Evolutionary conservation across 2,329 filamentous ascomycete genomes (phyloP), one percentile per base, ranked within the genome.

Genomic region (Neopestalotiopsis sp.): DNA sequence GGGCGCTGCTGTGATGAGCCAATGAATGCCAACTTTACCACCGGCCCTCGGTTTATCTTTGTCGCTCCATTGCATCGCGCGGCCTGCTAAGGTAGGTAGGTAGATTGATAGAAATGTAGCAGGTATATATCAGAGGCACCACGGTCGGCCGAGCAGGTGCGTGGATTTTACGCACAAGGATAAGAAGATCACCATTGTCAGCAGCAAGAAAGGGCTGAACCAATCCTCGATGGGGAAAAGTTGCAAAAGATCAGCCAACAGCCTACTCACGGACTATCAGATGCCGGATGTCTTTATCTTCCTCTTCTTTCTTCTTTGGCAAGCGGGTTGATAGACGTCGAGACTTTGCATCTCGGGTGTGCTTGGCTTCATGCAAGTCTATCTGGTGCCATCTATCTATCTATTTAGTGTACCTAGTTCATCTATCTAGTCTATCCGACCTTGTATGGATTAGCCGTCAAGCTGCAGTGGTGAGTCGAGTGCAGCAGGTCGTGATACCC

Each of bases 281-380:
- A 38, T 7, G 34, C 34, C 7, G 20, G 45, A 6, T 20, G 20
- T 3, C 17, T 53, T 20, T 20, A n/a, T 12, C 45, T 6, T 53
- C 12, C 17, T 49, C 42, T 49, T 49, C 12, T 38, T 38, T 38
- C 6, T 28, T 38, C 34, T 38, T 38, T 38, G 34, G 10, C 34
- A 38, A 38, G 34, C 34, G 34, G 34, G 34, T 38, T 38, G 34
- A 10, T 10, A 38, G 34, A 49, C 13, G 17, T 49, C 42, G 42
- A 49, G 58, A 38, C 17, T n/a, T 14, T 62, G 62, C 40, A 42
- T 24, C 62, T 42, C 40, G 40, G 28, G n/a, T 24, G 34, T 65
- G 12, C 24, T 34, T 65, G 62, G 62, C 62, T 53, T 65, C 62
- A 65, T 65, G 62, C 62, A 49, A 53, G 62, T 65, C 40, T 40